These are phyloP conservation scores for Chlorella ohadii DNA, from an alignment of 139 green algal genomes.

Conservation along the genomic window DNA sequence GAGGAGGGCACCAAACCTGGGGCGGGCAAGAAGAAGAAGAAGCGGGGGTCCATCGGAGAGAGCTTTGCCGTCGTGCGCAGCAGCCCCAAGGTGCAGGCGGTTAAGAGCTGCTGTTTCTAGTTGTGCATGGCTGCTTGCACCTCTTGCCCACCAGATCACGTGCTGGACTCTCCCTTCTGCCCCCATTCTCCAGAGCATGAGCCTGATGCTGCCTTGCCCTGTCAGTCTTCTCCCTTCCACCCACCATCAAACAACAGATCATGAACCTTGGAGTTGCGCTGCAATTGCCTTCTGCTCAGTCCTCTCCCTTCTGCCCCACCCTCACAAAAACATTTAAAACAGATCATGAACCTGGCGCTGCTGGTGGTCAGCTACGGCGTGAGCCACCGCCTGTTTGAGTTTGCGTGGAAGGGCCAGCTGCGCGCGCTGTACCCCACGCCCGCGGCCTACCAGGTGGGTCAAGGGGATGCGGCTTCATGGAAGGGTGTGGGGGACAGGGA, in stretches of 20 bases:
- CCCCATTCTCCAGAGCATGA: no score
- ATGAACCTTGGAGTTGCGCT: no score
- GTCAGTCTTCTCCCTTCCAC: no score
- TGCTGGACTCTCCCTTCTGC: no score
- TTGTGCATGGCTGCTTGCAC: constrained; percentile 6
- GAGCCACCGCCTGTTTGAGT: constrained; percentile 86
- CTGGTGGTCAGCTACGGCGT: constrained; percentile 82
- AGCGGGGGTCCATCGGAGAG: constrained; percentile 65
- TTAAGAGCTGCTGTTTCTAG: not conserved
- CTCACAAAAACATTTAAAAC: no score
- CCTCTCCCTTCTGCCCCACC: no score
- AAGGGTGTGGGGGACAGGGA: no score
- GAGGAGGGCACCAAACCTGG: constrained; percentile 9
- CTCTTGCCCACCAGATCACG: no score
- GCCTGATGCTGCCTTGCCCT: no score
- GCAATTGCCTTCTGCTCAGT: no score
- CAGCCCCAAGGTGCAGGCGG: constrained; percentile 36
- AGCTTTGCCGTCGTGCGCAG: constrained; percentile 63
- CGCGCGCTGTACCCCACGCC: constrained; percentile 77
- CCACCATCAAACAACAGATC: no score
- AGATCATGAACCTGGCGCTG: constrained; percentile 79
- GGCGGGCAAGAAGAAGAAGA: constrained; percentile 67
- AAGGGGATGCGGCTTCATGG: no score
- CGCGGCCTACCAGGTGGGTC: constrained; percentile 61
- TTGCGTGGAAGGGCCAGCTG: constrained; percentile 91